Evolutionary conservation across 352 stramenopile genomes (phyloP).

Genomic region (Globisporangium recalcitrans): DNA sequence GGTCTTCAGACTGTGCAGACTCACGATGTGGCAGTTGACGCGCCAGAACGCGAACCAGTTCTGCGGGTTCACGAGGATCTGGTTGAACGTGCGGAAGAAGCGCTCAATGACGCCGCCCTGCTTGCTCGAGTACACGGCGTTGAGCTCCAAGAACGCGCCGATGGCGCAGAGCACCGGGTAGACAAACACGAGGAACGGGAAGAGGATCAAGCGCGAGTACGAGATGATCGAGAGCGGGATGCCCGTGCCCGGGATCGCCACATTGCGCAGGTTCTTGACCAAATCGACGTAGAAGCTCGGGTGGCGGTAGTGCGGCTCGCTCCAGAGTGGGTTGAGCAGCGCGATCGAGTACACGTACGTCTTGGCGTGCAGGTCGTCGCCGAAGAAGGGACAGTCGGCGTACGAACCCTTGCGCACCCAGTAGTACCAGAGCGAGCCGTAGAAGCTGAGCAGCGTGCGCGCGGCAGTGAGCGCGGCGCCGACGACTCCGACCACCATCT

Average conservation of each 20-base stretch:
- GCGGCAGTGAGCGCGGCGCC: constrained; percentile 20
- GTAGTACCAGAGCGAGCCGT: constrained; percentile 74
- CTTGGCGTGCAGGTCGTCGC: constrained; percentile 73
- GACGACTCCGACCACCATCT: constrained; percentile 31
- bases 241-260: constrained; percentile 96
- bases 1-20: constrained; percentile 92
- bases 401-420: constrained; percentile 72
- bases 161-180: constrained; percentile 86
- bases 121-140: constrained; percentile 55
- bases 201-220: constrained; percentile 77
- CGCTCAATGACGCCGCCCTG: constrained; percentile 78
- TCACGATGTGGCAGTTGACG: constrained; percentile 94
- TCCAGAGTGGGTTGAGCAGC: constrained; percentile 93
- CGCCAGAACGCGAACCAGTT: constrained; percentile 99
- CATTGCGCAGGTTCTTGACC: constrained; percentile 96
- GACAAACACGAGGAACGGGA: constrained; percentile 84
- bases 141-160: constrained; percentile 73
- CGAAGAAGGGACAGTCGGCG: constrained; percentile 75
- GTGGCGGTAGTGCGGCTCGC: constrained; percentile 95
- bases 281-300: constrained; percentile 92
- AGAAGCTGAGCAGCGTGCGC: constrained; percentile 65
- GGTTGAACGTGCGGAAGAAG: constrained; percentile 85
- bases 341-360: constrained; percentile 95
- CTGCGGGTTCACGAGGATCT: constrained; percentile 83
- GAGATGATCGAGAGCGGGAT: constrained; percentile 89